These are phyloP conservation scores for Pisolithus tinctorius DNA, from an alignment of 768 basidiomycete species.

Conservation along the genomic window DNA sequence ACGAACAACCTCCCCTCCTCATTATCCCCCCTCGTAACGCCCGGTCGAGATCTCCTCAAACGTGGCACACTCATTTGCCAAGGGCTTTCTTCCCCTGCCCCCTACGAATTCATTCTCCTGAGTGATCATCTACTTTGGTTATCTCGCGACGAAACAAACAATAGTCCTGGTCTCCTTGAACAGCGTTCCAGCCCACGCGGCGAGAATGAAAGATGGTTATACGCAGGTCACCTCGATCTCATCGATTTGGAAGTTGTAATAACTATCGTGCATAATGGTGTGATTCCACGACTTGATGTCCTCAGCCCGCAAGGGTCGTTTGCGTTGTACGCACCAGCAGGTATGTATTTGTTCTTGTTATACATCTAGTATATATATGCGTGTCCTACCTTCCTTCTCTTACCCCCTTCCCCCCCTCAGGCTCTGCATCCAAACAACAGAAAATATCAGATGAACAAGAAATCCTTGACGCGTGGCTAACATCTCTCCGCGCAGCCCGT, in stretches of 20 bases:
- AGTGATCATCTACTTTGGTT: constrained; percentile 81
- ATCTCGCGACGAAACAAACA: constrained; percentile 39
- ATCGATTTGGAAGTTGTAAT: constrained; percentile 76
- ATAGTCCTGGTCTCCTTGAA: constrained; percentile 10
- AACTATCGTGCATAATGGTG: constrained; percentile 19
- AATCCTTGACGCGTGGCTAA: constrained; percentile 53
- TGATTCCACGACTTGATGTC: constrained; percentile 49
- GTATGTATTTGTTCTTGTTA: no score
- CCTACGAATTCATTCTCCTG: constrained; percentile 66
- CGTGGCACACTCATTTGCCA: constrained; percentile 55
- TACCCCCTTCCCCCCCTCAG: not conserved
- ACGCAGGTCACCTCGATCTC: constrained; percentile 60
- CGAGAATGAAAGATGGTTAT: constrained; percentile 68
- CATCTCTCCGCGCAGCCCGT: constrained; percentile 64
- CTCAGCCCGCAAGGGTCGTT: constrained; percentile 75
- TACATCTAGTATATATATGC: constrained; percentile 35
- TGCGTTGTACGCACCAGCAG: constrained; percentile 47
- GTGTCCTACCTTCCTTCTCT: not conserved
- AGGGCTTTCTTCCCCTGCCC: not conserved
- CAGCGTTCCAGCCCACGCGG: constrained; percentile 15
- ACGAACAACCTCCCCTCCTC: constrained; percentile 72
- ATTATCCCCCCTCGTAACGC: constrained; percentile 69
- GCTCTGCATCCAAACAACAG: not conserved
- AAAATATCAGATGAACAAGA: constrained; percentile 1
- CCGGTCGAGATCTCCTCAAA: constrained; percentile 74